Base-by-base conservation (phyloP, 2,329 filamentous ascomycete species). In the Aspergillus ochraceus region DNA sequence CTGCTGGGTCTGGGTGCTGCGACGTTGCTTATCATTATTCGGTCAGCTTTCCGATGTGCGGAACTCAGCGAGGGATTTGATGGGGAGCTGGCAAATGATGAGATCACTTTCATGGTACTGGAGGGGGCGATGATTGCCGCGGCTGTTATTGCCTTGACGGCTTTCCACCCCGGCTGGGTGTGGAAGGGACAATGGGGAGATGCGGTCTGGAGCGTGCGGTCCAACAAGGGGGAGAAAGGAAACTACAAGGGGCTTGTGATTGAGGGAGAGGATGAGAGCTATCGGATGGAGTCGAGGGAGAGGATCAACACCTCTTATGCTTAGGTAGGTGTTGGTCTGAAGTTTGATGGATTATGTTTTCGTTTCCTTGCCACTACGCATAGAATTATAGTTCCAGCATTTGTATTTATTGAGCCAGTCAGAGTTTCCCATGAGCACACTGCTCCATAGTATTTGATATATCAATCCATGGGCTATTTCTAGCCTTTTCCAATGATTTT, bases 81-180 rank as follows among this genome's bases (percentile, higher is more conserved):
- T 9, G 79, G 77, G 50, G 65, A 73, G 6, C 62, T 84, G 11
- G 83, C 83, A 66, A 79, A 82, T 61, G 71, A 83, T 20, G 77
- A 85, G 67, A 60, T 75, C 2, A 75, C 80, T 1, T 85, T 84
- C 64, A 81, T 85, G 70, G 68, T 81, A 4, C 72, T 85, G 1
- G 83, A 85, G 62, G 82, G 83, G n/a, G 77, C 78, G 3, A 84
- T 84, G 81, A 81, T 86, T 54, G 73, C 74, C 3, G 67, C 83
- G 12, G 77, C 82, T 2, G 73, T 76, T n/a, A 58, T 79, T 4
- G 70, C 67, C 1, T 68, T 84, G 60, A 84, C 80, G 1, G 62
- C 75, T 1, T 76, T 81, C 52, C 82, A 85, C 64, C 83, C 83
- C 0, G 78, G 77, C 12, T 32, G 45, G 6, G 55, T 58, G 4